phyloP scores from a whole-genome alignment of 306 rosid species.

The Prunus dulcis region DNA sequence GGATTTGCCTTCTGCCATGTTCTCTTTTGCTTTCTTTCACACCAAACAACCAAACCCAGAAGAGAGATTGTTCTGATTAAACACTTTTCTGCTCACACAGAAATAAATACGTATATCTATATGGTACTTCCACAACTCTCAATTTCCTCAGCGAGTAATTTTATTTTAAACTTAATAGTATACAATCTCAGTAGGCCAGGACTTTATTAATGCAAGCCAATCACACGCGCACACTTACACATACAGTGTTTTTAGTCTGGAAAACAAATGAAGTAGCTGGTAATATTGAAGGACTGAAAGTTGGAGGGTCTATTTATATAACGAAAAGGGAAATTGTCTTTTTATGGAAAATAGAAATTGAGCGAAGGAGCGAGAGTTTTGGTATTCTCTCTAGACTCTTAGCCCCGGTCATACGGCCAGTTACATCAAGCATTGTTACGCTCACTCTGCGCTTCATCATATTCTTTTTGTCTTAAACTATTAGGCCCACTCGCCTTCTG shows the following conservation, averaged over 20 bases:
- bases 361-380: constrained; percentile 21
- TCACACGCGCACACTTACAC: neutral
- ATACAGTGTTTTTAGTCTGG: neutral
- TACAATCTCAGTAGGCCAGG: neutral
- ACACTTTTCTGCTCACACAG: neutral
- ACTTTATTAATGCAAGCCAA: neutral
- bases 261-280: neutral
- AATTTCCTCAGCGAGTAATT: neutral
- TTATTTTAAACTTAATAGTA: neutral
- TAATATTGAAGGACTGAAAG: neutral
- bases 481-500: neutral
- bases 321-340: neutral
- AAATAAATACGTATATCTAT: neutral
- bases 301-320: neutral
- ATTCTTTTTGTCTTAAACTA: neutral
- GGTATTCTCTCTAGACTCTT: neutral
- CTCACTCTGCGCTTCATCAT: neutral
- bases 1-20: constrained; percentile 9
- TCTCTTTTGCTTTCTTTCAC: neutral
- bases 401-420: constrained; percentile 22
- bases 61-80: neutral
- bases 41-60: neutral
- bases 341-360: neutral
- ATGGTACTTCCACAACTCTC: neutral
- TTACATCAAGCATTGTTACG: neutral